Evolutionary conservation across 345 rosid species (phyloP), one percentile per base, ranked within the genome.

Genomic region (Euclidium syriacum): DNA sequence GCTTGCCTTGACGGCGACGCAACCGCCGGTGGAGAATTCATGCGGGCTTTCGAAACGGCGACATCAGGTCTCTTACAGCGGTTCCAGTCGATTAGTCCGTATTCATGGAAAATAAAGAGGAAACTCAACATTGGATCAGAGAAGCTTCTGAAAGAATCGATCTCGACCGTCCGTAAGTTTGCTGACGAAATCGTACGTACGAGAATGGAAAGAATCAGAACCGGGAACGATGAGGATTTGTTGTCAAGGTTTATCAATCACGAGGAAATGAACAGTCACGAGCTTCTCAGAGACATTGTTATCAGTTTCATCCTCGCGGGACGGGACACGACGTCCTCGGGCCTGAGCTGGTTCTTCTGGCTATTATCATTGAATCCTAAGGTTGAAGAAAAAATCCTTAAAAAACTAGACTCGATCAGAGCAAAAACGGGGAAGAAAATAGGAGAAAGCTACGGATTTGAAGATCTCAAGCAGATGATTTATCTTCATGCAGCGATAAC

Each of bases 311-410:
- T 78, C 2, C 79, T 83, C 10, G 92, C 92, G 0, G 90, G 92
- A 44, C 68, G 83, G 3, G 96, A 88, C 75, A 70, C 95, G 0
- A 87, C 87, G 9, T 85, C 91, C n/a, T 76, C 91, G 10, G 90
- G 87, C 8, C 60, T 88, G 51, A 80, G 82, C 4, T 88, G 96
- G 92, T 85, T 80, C 83, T 83, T 88, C 65, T 83, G 83, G 87
- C 49, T 85, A 5, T 58, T 88, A 19, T 70, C 75, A 0, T 12
- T 14, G 14, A 70, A 81, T 64, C 85, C 86, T 4, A 41, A 58
- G 4, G 77, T 69, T 0, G 86, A 76, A 24, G 12, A 9, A 0
- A 68, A 74, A 38, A 78, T 86, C 22, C 29, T 74, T 3, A 38
- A 73, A 17, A 95, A 89, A 53, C 72, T 80, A 35, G 23, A 25